phyloP scores from a whole-genome alignment of 192 early-diverging fungal genomes.

The Glomus cerebriforme region DNA sequence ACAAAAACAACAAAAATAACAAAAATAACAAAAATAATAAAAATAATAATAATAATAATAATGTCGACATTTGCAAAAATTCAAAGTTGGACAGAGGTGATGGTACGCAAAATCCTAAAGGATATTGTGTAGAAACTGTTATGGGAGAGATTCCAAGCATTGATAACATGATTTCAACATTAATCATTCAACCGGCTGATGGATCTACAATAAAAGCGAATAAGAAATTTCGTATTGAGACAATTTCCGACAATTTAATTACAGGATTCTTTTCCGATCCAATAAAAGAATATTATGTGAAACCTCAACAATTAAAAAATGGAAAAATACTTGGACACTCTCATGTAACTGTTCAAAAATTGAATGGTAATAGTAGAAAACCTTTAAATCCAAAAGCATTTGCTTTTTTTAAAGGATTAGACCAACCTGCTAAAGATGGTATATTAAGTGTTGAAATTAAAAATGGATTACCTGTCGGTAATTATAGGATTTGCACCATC shows the following conservation, averaged over 20 bases:
- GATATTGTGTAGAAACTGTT: neutral
- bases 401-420: constrained; percentile 17
- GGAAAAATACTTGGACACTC: neutral
- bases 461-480: neutral
- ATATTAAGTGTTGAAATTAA: neutral
- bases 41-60: neutral
- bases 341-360: constrained; percentile 13
- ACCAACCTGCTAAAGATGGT: neutral
- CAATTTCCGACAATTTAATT: neutral
- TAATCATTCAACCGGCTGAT: neutral
- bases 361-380: neutral
- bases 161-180: constrained; percentile 4
- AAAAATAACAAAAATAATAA: neutral
- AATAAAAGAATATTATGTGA: neutral
- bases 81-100: neutral
- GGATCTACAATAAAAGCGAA: neutral
- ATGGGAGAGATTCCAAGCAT: neutral
- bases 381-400: neutral
- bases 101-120: neutral
- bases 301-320: neutral
- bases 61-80: neutral
- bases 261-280: neutral
- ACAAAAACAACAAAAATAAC: neutral
- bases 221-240: neutral
- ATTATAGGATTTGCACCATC: constrained; percentile 30